phyloP scores from a whole-genome alignment of 345 rosid species.

The Gossypium longicalyx region DNA sequence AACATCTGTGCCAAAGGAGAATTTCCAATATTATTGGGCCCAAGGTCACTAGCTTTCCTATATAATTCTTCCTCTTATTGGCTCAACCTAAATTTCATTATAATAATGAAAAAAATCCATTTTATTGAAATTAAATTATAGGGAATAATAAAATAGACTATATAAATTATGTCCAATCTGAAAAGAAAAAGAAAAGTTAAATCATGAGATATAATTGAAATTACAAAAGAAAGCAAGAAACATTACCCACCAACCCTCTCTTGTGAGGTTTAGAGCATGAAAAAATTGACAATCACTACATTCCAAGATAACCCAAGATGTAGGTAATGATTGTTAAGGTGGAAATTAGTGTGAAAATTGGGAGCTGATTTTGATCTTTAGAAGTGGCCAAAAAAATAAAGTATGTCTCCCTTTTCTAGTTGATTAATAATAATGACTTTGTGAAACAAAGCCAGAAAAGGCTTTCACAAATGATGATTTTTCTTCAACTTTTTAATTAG shows the following conservation, averaged over 20 bases:
- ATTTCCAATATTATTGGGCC: too few species aligned
- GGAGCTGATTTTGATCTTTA: background rate
- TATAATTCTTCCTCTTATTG: too few species aligned
- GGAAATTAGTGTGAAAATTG: background rate
- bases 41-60: too few species aligned
- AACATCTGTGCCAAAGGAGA: too few species aligned
- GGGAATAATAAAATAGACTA: too few species aligned
- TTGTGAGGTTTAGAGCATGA: background rate
- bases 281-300: background rate
- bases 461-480: background rate
- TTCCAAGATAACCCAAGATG: background rate
- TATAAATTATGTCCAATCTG: too few species aligned
- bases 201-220: too few species aligned
- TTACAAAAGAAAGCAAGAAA: too few species aligned
- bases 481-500: background rate
- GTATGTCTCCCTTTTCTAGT: background rate
- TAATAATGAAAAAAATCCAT: too few species aligned
- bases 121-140: too few species aligned
- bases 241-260: background rate
- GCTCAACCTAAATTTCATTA: too few species aligned
- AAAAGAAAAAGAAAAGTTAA: too few species aligned
- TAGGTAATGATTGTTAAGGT: background rate
- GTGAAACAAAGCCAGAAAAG: background rate
- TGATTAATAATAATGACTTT: background rate
- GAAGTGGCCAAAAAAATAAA: background rate